Conservation (phyloP, 805 yeast species). For the Candida pseudofarinosa region DNA sequence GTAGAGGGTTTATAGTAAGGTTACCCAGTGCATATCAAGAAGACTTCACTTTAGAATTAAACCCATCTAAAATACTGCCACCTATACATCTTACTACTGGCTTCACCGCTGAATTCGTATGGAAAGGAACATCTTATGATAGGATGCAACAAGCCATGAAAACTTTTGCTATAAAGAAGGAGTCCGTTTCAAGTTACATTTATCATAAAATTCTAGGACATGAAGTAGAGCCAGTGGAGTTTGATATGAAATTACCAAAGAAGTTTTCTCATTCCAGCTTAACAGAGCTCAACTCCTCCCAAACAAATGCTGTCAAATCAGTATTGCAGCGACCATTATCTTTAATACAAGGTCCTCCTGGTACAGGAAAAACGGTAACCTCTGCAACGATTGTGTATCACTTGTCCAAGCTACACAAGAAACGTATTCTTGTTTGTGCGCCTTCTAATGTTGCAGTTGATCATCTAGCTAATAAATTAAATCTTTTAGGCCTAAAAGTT, state of each 20-base stretch:
- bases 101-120: conserved; percentile 80
- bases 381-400: conserved; percentile 86
- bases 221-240: conserved; percentile 60
- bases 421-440: conserved; percentile 80
- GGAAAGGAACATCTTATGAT: conserved; percentile 81
- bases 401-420: conserved; percentile 55
- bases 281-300: conserved; percentile 71
- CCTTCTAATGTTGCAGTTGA: conserved; percentile 96
- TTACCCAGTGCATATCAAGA: conserved; percentile 66
- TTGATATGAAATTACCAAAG: conserved; percentile 58
- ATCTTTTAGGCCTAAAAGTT: conserved; percentile 68
- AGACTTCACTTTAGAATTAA: conserved; percentile 68
- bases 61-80: conserved; percentile 40
- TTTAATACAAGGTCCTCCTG: conserved; percentile 81
- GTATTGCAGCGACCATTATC: conserved; percentile 72
- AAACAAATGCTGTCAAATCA: conserved; percentile 66
- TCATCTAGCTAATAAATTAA: conserved; percentile 74
- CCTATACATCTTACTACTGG: conserved; percentile 59
- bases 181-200: conserved; percentile 67
- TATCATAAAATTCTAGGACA: conserved; percentile 81
- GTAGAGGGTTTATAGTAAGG: conserved; percentile 65
- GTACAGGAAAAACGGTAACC: conserved; percentile 90
- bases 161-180: conserved; percentile 63
- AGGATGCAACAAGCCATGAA: conserved; percentile 81
- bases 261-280: conserved; percentile 62